These are phyloP conservation scores for Ophiostoma montium DNA, from an alignment of 2,329 filamentous ascomycete species.

Conservation along the genomic window DNA sequence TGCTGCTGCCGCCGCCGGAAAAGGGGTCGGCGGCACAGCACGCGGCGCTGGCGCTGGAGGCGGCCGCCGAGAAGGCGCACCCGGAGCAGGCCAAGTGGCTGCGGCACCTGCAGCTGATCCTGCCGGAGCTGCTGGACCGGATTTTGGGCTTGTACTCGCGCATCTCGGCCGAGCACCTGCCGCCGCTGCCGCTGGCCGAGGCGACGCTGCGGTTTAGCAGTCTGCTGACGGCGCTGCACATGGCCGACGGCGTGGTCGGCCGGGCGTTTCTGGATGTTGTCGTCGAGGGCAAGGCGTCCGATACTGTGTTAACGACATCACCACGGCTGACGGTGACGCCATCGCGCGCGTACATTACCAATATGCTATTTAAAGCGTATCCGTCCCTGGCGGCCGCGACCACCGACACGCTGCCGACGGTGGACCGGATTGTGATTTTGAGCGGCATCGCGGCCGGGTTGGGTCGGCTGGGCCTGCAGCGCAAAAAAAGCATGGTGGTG, in stretches of 20 bases:
- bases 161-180: conserved; percentile 55
- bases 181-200: conserved; percentile 58
- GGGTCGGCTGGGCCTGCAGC: conserved; percentile 60
- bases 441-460: conserved; percentile 82
- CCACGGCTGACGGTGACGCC: conserved; percentile 42
- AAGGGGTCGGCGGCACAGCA: conserved; percentile 21
- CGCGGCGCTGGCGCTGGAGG: conserved; percentile 19
- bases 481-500: conserved; percentile 85
- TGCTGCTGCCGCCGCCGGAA: conserved; percentile 39
- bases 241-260: conserved; percentile 49
- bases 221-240: conserved; percentile 51
- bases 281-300: conserved; percentile 44
- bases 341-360: conserved; percentile 48
- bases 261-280: conserved; percentile 48
- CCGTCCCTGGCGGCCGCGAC: conserved; percentile 45
- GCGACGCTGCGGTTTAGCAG: conserved; percentile 60
- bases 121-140: conserved; percentile 63
- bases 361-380: conserved; percentile 53
- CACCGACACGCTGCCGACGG: conserved; percentile 53
- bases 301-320: conserved; percentile 31
- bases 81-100: conserved; percentile 37
- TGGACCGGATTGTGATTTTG: conserved; percentile 65
- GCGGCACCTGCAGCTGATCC: conserved; percentile 38
- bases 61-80: conserved; percentile 27
- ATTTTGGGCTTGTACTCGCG: conserved; percentile 62